Evolutionary conservation across 345 rosid species (phyloP).

Genomic region (Clausena lansium): DNA sequence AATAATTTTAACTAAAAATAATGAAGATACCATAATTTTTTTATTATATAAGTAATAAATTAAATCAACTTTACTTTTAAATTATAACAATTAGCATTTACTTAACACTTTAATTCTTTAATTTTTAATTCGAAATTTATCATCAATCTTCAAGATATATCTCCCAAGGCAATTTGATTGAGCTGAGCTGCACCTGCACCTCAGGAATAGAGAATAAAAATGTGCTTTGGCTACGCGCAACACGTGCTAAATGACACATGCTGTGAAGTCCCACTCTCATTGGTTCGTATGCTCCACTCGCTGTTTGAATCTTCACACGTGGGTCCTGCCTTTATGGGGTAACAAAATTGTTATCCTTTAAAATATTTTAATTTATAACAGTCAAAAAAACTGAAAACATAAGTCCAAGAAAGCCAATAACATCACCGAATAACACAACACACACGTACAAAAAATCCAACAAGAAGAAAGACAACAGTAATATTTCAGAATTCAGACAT

Average conservation of each 20-base stretch:
- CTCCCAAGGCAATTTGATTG: not conserved
- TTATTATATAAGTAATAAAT: too few species aligned
- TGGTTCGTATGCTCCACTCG: conserved; percentile 5
- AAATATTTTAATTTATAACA: not conserved
- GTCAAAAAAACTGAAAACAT: not conserved
- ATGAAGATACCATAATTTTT: too few species aligned
- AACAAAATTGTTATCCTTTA: not conserved
- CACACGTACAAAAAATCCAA: conserved; percentile 10
- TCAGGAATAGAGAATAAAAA: not conserved
- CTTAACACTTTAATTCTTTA: too few species aligned
- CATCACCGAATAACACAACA: conserved; percentile 12
- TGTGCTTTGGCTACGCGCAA: not conserved
- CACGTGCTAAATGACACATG: not conserved
- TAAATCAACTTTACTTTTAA: too few species aligned
- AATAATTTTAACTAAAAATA: too few species aligned
- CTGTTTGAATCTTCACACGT: not conserved
- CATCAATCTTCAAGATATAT: too few species aligned
- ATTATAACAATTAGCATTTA: fast-evolving
- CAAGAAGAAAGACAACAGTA: conserved; percentile 7
- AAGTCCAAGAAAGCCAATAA: not conserved
- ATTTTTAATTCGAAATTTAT: too few species aligned
- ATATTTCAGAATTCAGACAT: conserved; percentile 21
- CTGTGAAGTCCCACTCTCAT: not conserved
- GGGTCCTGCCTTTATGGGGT: not conserved
- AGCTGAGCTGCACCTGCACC: too few species aligned